Evolutionary conservation across 2,329 filamentous ascomycete species (phyloP).

Genomic region (Didymella exigua): DNA sequence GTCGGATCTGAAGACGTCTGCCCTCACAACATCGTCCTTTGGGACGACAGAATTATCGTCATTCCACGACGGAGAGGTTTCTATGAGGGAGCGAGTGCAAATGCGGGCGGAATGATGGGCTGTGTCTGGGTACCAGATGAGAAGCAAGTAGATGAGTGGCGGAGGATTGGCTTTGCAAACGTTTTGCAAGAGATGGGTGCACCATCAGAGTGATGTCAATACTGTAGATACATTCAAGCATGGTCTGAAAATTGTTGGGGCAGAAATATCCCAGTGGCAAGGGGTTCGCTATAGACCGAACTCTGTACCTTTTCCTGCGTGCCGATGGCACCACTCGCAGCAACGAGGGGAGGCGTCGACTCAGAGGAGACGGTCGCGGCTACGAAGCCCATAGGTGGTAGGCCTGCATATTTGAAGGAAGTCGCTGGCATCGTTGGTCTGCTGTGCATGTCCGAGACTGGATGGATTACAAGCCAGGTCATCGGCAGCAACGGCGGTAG

Average conservation of each 20-base stretch:
- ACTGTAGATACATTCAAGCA: too few species aligned
- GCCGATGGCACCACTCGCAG: constrained; percentile 68
- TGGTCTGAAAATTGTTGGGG: too few species aligned
- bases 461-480: constrained; percentile 76
- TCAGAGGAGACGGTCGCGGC: constrained; percentile 64
- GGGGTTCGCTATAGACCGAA: too few species aligned
- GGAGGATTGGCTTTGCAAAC: constrained; percentile 42
- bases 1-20: constrained; percentile 32
- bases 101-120: constrained; percentile 57
- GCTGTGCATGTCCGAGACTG: constrained; percentile 69
- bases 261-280: too few species aligned
- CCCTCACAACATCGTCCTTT: constrained; percentile 57
- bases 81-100: constrained; percentile 49
- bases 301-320: too few species aligned
- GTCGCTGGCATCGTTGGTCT: constrained; percentile 75
- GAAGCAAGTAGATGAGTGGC: constrained; percentile 48
- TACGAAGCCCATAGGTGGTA: constrained; percentile 60
- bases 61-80: constrained; percentile 51
- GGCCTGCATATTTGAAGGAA: constrained; percentile 65
- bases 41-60: constrained; percentile 54
- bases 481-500: constrained; percentile 78
- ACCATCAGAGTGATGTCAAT: background rate
- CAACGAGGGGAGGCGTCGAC: constrained; percentile 43
- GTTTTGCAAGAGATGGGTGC: constrained; percentile 49
- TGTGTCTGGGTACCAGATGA: constrained; percentile 48